Base-by-base conservation (phyloP, 2,329 filamentous ascomycete genomes). In the Salinomyces thailandicus region DNA sequence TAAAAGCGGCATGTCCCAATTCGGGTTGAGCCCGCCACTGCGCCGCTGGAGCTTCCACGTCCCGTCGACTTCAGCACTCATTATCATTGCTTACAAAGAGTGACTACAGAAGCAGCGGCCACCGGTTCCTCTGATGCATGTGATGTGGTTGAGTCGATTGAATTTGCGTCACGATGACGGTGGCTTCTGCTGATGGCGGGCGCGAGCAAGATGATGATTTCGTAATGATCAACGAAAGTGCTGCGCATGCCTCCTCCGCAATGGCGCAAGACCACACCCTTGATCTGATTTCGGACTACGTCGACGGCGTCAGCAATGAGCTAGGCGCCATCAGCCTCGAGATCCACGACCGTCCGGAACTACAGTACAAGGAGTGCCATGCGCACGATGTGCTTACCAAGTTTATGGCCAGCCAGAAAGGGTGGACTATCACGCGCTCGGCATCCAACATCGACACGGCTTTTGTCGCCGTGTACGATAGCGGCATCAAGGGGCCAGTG, bases 371-470 rank as follows among this genome's bases (percentile, higher is more conserved):
- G 24, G 68, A 72, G 41, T 58, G 59, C 38, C 65, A 66, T 28
- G 67, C 70, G 0, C 71, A 75, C 45, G 60, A 67, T 11, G 57
- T 64, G 3, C 53, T 75, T 33, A 71, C 67, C 1, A 56, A 58
- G 5, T 75, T 69, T 40, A 57, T 73, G 50, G 52, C 53, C 11
- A 54, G 49, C 11, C 61, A 60, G 34, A 34, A 56, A 11, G 43
- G 46, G 7, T 73, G 71, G 70, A 57, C 62, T 18, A 69, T 76
- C 17, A 71, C 62, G 1, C 60, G 61, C 2, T 69, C 68, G 1
- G 69, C 67, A 1, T 73, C 71, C 43, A 65, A 62, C 6, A 60
- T 75, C 42, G 57, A 60, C 20, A 75, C 71, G 2, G 71, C 71
- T 9, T 74, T 71, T 60, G 61, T 66, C 17, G 70, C 69, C 3